Base-by-base conservation (phyloP, 164 flowering plant genomes). In the Vitis labrusca region DNA sequence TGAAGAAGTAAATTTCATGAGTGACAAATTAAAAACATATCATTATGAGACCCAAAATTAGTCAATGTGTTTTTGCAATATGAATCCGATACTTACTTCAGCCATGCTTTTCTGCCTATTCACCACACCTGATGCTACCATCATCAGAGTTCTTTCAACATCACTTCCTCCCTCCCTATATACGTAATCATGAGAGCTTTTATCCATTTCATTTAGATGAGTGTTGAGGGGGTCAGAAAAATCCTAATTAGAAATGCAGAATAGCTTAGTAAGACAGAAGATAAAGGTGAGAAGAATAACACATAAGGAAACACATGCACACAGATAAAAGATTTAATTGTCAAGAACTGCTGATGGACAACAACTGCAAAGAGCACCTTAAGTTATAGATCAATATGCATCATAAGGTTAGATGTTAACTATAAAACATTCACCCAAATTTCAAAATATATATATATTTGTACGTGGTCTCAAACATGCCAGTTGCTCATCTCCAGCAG, bases 81-180 rank as follows among this genome's bases (percentile, higher is more conserved):
- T 3, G 61, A 52, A 63, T 65, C 55, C 61, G n/a, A 70, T 56
- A 76, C 81, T 84, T 80, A 89, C 97, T 73, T 84, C 78, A 50
- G 70, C 69, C 64, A 65, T 61, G 66, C 68, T 76, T 51, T 81
- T 80, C 59, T 80, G 78, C 67, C 55, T 62, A 58, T 74, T 71
- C 29, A 71, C 81, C 14, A 71, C 75, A 54, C 79, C 83, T 10
- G 90, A 82, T 59, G 76, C 72, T 12, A 88, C 84, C 80, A 70
- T 82, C 84, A 50, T 86, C 58, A 88, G 72, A 53, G 87, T 85
- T 62, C 86, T 73, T 61, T 90, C 92, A 58, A 79, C 78, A 71
- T 89, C 89, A 74, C 13, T 74, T 70, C 76, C 85, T 67, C 62
- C 81, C n/a, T 77, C 82, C 65, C 30, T 74, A 59, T 79, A 65